Base-by-base conservation (phyloP, 2,329 filamentous ascomycete genomes). In the Ascochyta lentis region DNA sequence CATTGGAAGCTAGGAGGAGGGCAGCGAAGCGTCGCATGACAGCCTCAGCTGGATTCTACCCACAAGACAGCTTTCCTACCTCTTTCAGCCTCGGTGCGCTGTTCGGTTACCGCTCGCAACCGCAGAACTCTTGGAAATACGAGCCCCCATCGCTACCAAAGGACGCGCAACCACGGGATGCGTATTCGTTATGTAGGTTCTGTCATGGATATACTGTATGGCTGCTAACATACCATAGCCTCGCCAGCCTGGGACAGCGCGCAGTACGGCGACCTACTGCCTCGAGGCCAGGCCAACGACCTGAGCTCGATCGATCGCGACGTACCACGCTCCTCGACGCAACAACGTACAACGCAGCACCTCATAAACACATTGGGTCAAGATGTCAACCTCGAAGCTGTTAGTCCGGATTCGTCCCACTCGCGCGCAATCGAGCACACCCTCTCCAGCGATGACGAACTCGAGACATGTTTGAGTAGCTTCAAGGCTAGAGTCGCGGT, bases 1-100 rank as follows among this genome's bases (percentile, higher is more conserved):
- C 86, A 66, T 76, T 88, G 75, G 86, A 88, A 73, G 84, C 85
- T 41, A 80, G 82, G 58, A 79, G 80, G 66, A 78, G 86, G 48
- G 76, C 81, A 41, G 77, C 83, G 3, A 86, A 80, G 70, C 78
- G 86, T 50, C 79, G 81, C 49, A 86, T 86, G 75, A 83, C 70
- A 78, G 48, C 78, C 8, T 67, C 69, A 37, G 64, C 76, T 16
- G 66, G 81, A 10, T 79, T 80, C 31, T 71, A 75, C 41, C 66
- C 69, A 27, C 61, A 63, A 24, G 63, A 61, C 31, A 63, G 41
- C 38, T 58, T 66, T 31, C 56, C 61, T 37, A 60, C 65, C n/a
- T 49, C 60, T 6, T 72, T 71, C 63, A 69, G 49, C 46, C 54
- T 74, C 44, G 61, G 56, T 34, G 65, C 68, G 16, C 54, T 72